A percentile compares a stretch with the other conserved stretches of the same genome.
phyloP scores from a whole-genome alignment of 805 yeast species.

The Myxozyma lipomycoides region DNA sequence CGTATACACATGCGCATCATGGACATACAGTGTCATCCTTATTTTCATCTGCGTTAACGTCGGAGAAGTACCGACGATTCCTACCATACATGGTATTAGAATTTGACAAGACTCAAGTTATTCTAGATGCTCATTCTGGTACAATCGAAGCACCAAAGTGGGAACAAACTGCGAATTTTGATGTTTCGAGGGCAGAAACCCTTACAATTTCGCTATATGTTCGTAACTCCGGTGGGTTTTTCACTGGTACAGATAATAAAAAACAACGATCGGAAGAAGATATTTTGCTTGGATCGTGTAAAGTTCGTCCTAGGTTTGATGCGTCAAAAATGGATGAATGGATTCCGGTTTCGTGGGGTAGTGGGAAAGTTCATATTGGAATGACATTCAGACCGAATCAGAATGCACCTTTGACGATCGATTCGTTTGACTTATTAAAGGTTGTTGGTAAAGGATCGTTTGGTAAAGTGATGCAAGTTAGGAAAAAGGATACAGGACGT shows the following conservation, averaged over 20 bases:
- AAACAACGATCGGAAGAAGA: conserved; percentile 48
- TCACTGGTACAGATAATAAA: conserved; percentile 10
- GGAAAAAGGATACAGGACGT: conserved; percentile 90
- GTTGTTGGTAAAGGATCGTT: conserved; percentile 98
- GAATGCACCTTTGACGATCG: conserved; percentile 71
- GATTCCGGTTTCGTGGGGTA: conserved; percentile 33
- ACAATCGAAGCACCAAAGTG: conserved; percentile 73
- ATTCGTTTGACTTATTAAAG: conserved; percentile 86
- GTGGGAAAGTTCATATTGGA: conserved; percentile 45
- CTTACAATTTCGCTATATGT: conserved; percentile 75
- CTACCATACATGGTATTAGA: conserved; percentile 86
- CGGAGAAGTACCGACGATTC: conserved; percentile 37
- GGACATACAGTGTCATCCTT: conserved; percentile 12
- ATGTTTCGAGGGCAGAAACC: conserved; percentile 66
- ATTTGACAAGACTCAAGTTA: conserved; percentile 89
- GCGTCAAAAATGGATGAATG: conserved; percentile 34
- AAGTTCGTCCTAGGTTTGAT: conserved; percentile 55
- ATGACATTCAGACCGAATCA: conserved; percentile 66
- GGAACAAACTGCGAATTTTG: conserved; percentile 88
- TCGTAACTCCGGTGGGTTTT: conserved; percentile 51
- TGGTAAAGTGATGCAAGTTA: conserved; percentile 98
- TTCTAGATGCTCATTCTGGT: conserved; percentile 82
- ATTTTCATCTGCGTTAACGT: conserved; percentile 8
- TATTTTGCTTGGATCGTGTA: conserved; percentile 68
- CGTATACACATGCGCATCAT: conserved; percentile 25